A percentile compares a stretch with the other conserved stretches of the same genome.
phyloP scores from a whole-genome alignment of 1,284 basidiomycete genomes.

The Ceratobasidium papillatum region DNA sequence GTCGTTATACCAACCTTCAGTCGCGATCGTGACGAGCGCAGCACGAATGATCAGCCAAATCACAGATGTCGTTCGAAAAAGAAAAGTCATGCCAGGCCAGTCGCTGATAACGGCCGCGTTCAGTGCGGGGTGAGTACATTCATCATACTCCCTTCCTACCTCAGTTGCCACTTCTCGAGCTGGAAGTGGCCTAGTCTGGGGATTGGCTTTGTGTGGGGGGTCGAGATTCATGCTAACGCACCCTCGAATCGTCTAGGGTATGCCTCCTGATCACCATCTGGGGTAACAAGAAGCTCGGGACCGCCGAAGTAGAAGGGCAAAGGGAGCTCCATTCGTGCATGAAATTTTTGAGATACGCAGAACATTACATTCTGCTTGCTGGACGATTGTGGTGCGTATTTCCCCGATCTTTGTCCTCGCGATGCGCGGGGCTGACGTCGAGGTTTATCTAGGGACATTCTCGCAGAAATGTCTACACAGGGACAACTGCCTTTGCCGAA shows the following conservation, averaged over 20 bases:
- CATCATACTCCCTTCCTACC: neutral
- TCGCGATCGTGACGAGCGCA: slow-evolving; percentile 16
- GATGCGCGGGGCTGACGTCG: neutral
- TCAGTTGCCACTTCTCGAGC: neutral
- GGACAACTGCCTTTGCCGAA: slow-evolving; percentile 25
- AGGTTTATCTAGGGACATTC: slow-evolving; percentile 22
- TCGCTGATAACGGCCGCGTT: slow-evolving; percentile 26
- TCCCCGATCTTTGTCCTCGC: neutral
- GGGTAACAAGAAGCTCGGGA: slow-evolving; percentile 34
- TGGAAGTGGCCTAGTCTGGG: neutral
- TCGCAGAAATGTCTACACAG: slow-evolving; percentile 24
- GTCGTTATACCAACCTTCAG: slow-evolving; percentile 28
- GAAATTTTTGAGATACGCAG: slow-evolving; percentile 33
- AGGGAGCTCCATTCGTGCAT: slow-evolving; percentile 31
- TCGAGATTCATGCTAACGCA: neutral
- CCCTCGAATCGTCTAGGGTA: slow-evolving; percentile 23
- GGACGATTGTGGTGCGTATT: slow-evolving; percentile 20
- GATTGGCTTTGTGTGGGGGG: neutral
- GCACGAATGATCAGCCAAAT: slow-evolving; percentile 30
- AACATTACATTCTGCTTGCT: slow-evolving; percentile 8
- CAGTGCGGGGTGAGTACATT: slow-evolving; percentile 28
- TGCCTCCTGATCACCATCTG: slow-evolving; percentile 29
- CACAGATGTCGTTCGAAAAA: slow-evolving; percentile 5
- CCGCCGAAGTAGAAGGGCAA: slow-evolving; percentile 27
- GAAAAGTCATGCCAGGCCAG: slow-evolving; percentile 19